Evolutionary conservation across 2,329 filamentous ascomycete genomes (phyloP).

Genomic region (Phialophora expanda): DNA sequence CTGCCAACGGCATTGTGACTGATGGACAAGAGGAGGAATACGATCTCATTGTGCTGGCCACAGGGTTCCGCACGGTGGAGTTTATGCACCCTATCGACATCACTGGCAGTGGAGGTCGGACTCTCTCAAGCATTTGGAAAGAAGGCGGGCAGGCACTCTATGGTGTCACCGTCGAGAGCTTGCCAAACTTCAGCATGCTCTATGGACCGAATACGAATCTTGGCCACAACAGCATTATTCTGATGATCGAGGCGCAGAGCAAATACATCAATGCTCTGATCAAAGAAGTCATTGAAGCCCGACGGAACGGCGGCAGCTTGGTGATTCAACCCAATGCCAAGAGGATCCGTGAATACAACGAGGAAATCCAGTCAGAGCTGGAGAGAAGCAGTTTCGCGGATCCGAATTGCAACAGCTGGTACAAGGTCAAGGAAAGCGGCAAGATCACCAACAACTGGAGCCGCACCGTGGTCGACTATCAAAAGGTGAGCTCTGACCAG

Average conservation of each 20-base stretch:
- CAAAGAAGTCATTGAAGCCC: conserved; percentile 54
- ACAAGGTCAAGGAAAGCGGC: conserved; percentile 59
- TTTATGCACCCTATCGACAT: conserved; percentile 65
- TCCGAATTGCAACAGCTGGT: conserved; percentile 61
- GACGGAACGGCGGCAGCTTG: conserved; percentile 49
- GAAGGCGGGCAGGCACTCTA: conserved; percentile 58
- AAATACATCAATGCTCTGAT: conserved; percentile 61
- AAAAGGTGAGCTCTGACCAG: conserved; percentile 45
- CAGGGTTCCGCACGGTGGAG: conserved; percentile 63
- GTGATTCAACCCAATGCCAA: conserved; percentile 52
- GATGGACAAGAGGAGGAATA: conserved; percentile 53
- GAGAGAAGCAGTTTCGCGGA: conserved; percentile 58
- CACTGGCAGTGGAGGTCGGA: conserved; percentile 51
- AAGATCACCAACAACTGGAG: conserved; percentile 64
- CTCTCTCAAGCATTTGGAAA: conserved; percentile 60
- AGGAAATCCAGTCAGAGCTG: conserved; percentile 43
- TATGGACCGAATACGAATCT: conserved; percentile 65
- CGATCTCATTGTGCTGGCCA: conserved; percentile 64
- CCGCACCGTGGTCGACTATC: conserved; percentile 61
- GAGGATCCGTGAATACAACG: conserved; percentile 33
- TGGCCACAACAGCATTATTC: conserved; percentile 63
- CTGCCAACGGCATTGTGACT: conserved; percentile 55
- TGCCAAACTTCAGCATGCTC: conserved; percentile 63
- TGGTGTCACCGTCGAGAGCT: conserved; percentile 57
- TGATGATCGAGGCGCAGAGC: conserved; percentile 66